A percentile compares a stretch with the other conserved stretches of the same genome.
phyloP scores from a whole-genome alignment of 2,329 filamentous ascomycete genomes.

The Diaporthe vexans region DNA sequence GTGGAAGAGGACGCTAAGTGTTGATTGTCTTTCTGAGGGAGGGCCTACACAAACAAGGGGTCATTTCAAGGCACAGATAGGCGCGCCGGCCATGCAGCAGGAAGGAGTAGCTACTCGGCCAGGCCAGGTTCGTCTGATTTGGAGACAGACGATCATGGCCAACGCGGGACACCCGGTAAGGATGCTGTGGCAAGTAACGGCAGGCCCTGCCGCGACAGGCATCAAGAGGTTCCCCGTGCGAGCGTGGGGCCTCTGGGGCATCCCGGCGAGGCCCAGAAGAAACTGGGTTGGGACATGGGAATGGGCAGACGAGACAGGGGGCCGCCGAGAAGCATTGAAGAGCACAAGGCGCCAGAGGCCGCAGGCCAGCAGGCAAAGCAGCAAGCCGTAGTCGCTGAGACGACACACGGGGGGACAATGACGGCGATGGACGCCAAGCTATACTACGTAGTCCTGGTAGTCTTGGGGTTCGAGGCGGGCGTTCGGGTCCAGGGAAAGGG shows the following conservation, averaged over 20 bases:
- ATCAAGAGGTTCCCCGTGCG: background rate
- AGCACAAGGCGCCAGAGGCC: background rate
- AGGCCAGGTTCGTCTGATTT: slow-evolving; percentile 17
- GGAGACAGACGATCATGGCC: slow-evolving; percentile 23
- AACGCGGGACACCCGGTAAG: background rate
- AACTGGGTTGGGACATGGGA: slow-evolving; percentile 2
- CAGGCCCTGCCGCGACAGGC: slow-evolving; percentile 9
- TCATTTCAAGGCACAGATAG: slow-evolving; percentile 3
- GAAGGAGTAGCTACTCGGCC: background rate
- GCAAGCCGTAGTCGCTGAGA: background rate
- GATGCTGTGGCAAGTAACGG: slow-evolving; percentile 19
- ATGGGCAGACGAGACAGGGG: background rate
- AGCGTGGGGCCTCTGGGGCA: background rate
- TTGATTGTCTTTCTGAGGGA: background rate
- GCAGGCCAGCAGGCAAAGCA: background rate
- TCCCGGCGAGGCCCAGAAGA: background rate
- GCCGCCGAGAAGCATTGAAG: background rate
- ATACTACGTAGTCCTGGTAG: slow-evolving; percentile 16
- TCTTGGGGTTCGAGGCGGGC: background rate
- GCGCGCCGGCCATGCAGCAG: background rate
- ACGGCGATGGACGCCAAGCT: slow-evolving; percentile 2
- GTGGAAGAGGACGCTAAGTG: slow-evolving; percentile 12
- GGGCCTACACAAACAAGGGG: slow-evolving; percentile 12
- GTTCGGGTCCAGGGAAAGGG: background rate
- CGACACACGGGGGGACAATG: background rate